Base-by-base conservation (phyloP, 1,284 basidiomycete species). In the Tausonia pullulans region DNA sequence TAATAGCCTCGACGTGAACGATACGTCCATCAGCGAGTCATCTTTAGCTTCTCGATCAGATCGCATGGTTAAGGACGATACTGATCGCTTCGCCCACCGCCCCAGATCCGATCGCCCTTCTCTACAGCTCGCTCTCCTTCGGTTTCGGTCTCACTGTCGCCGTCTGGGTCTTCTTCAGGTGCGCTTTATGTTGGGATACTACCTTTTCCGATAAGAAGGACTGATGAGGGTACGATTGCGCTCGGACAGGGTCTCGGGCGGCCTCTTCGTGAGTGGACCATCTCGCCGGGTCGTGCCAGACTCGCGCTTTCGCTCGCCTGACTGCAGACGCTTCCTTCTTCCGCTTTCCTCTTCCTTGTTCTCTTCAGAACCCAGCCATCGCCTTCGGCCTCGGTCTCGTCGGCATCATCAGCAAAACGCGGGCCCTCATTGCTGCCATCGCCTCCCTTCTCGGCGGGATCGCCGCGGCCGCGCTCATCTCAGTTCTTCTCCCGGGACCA, bases 111-210 rank as follows among this genome's bases (percentile, higher is more conserved):
- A 27, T 27, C 27, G 27, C 27, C 46, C 72, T 79, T 53, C 73
- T 79, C 46, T 79, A 73, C 73, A 78, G 79, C 61, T 72, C 76
- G 44, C 69, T 80, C 50, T 75, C 74, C 16, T 80, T 80, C 69
- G 79, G 79, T 8, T 76, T 79, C 68, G 75, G 74, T 11, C 72
- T 80, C 40, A 72, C 74, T 8, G 75, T 76, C 57, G 74, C 73
- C 60, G 76, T 75, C 10, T 79, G 76, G 76, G 74, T 76, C 67
- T 79, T 79, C 72, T 79, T 78, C 73, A 73, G 78, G 7, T 39
- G 43, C 51, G 9, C 27, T 27, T 27, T 27, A 27, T 27, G 27
- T 27, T 27, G 27, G 27, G 27, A 27, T 27, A 27, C 27, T 27
- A 27, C 27, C 27, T 27, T 27, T 27, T 27, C 27, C 27, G 27